A percentile compares a stretch with the other conserved stretches of the same genome.
These are phyloP conservation scores for Pisolithus orientalis DNA, from an alignment of 768 basidiomycete genomes.

Conservation along the genomic window DNA sequence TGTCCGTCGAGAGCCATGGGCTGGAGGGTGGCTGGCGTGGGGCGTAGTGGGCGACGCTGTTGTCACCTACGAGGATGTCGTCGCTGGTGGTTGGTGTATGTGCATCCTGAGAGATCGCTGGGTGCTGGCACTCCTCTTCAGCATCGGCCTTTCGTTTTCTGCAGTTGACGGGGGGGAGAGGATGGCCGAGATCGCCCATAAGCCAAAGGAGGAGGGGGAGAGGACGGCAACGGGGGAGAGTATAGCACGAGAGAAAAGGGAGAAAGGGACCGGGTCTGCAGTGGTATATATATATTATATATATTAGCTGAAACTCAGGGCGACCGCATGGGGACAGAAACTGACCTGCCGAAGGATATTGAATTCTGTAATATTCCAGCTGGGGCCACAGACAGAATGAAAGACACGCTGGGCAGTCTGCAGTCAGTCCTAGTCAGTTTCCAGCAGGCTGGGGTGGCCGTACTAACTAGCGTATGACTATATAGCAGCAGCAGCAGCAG, in stretches of 20 bases:
- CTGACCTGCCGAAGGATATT: slow-evolving; percentile 13
- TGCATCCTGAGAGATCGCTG: slow-evolving; percentile 28
- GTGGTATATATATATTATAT: slow-evolving; percentile 9
- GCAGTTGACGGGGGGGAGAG: slow-evolving; percentile 41
- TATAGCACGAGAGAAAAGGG: neutral
- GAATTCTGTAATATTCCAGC: neutral
- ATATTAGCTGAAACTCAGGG: slow-evolving; percentile 29
- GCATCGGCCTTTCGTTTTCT: slow-evolving; percentile 65
- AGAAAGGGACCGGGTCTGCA: slow-evolving; percentile 7
- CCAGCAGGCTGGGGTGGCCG: slow-evolving; percentile 36
- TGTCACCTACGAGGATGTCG: slow-evolving; percentile 31
- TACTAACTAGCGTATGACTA: too few species aligned
- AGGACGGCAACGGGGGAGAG: slow-evolving; percentile 10
- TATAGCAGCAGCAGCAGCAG: slow-evolving; percentile 26
- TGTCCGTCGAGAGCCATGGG: slow-evolving; percentile 26
- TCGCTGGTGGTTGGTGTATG: slow-evolving; percentile 23
- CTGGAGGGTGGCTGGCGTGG: slow-evolving; percentile 36
- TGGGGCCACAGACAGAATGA: neutral
- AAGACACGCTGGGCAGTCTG: slow-evolving; percentile 25
- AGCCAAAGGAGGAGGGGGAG: slow-evolving; percentile 16
- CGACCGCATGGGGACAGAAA: slow-evolving; percentile 24
- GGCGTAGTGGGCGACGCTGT: slow-evolving; percentile 23
- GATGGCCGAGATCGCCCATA: slow-evolving; percentile 63
- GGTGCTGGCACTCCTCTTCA: slow-evolving; percentile 33
- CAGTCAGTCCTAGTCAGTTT: slow-evolving; percentile 11